A percentile compares a stretch with the other conserved stretches of the same genome.
Evolutionary conservation across 2,329 filamentous ascomycete genomes (phyloP).

Genomic region (Penicillium sp.): DNA sequence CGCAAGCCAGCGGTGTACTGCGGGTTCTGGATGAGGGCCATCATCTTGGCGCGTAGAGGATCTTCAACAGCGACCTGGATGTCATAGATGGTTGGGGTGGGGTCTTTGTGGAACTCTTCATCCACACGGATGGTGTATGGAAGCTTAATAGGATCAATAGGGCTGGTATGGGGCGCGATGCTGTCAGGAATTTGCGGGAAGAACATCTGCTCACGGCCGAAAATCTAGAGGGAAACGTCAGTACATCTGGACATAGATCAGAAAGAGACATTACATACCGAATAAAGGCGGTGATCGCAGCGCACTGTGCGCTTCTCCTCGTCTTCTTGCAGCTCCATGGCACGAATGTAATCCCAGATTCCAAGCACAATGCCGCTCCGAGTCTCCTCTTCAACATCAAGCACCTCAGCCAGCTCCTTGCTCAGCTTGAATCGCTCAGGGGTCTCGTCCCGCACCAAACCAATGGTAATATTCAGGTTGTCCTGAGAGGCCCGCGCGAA

Average conservation of each 20-base stretch:
- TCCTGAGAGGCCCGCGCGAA: conserved; percentile 93
- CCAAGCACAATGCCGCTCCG: conserved; percentile 85
- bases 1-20: conserved; percentile 70
- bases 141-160: conserved; percentile 78
- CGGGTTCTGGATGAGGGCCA: conserved; percentile 66
- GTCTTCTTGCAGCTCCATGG: conserved; percentile 84
- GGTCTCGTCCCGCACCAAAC: conserved; percentile 77
- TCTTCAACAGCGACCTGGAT: conserved; percentile 82
- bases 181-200: conserved; percentile 84
- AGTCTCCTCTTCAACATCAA: conserved; percentile 85
- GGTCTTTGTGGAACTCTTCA: conserved; percentile 71
- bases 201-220: conserved; percentile 72
- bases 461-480: conserved; percentile 87
- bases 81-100: conserved; percentile 83
- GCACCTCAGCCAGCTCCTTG: conserved; percentile 73
- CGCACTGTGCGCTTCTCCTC: conserved; percentile 92
- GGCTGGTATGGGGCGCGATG: conserved; percentile 73
- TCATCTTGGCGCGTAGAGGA: conserved; percentile 68
- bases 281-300: conserved; percentile 79
- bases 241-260: neutral
- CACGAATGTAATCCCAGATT: conserved; percentile 91
- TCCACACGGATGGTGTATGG: conserved; percentile 94
- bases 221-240: conserved; percentile 55
- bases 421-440: conserved; percentile 82
- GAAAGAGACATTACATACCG: conserved; percentile 55